Base-by-base conservation (phyloP, 371 early-diverging fungal species). In the Mucor indicus region DNA sequence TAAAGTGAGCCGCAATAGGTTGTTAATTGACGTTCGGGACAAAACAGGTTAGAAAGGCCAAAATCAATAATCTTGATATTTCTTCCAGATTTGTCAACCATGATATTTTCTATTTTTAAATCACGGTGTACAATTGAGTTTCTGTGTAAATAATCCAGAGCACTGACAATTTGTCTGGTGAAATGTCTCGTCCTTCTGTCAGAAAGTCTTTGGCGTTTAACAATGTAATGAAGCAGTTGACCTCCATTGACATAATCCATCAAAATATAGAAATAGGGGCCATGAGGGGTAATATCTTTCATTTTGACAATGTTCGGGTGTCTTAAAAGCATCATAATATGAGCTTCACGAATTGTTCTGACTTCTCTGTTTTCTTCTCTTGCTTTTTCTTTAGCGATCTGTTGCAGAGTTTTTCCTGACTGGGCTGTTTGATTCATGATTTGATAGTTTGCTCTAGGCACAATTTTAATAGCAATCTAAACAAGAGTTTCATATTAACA, bases 71-170 rank as follows among this genome's bases (percentile, higher is more conserved):
- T 80, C 57, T 93, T 92, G 60, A 92, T 81, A 45, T 83, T 77
- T 91, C 98, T 67, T 29, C 91, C 94, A 38, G 82, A 68, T 51
- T 84, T 81, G 20, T 88, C 83, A 23, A 98, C 84, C 45, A 96
- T 62, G 49, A 98, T 94, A 63, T 98, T 98, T 70, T 98, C 98
- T 47, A 96, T 94, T 67, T 98, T 98, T 38, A 98, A 75, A 67
- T 98, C 98, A 65, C 99, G 79, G 58, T 99, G 99, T 1, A 95
- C 98, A 38, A 99, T 92, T 10, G 89, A 90, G 68, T 98, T 97
- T 48, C 81, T 79, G 53, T 99, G 99, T 66, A 93, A 87, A 57
- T 96, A 96, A 56, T 93, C 93, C 62, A 67, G 44, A 8, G 99
- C 99, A 16, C 91, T 90, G 0, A 92, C 74, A 19, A 99, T 90